phyloP scores from a whole-genome alignment of 164 flowering plant genomes.

The grape (Vitis vinifera) region ASM3070453v1 NC_081817.1:29497501-29498000 shows the following conservation, averaged over 20 bases:
- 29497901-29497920: neutral
- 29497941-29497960: neutral
- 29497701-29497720: neutral
- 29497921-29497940: neutral
- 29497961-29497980: neutral
- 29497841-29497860: neutral
- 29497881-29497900: neutral
- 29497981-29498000: no score
- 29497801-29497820: no score
- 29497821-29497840: no score
- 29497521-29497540: neutral
- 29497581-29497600: neutral
- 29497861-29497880: neutral
- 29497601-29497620: neutral
- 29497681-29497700: neutral
- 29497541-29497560: neutral
- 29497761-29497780: no score
- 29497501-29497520: no score
- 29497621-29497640: neutral
- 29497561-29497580: neutral
- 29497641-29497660: neutral
- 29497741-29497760: neutral
- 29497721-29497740: neutral
- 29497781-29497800: no score
- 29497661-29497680: neutral